These are phyloP conservation scores for Populus nigra DNA, from an alignment of 345 rosid genomes.

Conservation along the genomic window DNA sequence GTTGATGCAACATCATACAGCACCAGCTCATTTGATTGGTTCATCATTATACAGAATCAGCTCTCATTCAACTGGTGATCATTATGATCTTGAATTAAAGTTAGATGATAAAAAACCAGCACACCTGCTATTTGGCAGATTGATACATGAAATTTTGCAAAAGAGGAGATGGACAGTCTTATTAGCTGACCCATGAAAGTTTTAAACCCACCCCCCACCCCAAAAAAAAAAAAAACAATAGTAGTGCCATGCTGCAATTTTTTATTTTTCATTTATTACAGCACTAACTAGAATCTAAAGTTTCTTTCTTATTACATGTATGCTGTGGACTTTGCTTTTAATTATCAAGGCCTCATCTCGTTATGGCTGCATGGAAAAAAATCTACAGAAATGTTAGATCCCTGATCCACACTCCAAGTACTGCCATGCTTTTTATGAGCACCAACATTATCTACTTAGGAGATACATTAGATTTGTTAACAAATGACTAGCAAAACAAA, in stretches of 20 bases:
- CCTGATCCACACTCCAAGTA: not conserved
- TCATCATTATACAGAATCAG: not conserved
- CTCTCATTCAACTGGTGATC: too few relatives aligned
- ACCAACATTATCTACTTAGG: not conserved
- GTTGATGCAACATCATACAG: not conserved
- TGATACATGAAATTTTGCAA: not conserved
- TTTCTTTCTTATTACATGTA: not conserved
- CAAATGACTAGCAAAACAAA: conserved; percentile 8
- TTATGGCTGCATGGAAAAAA: not conserved
- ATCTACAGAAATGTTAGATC: not conserved
- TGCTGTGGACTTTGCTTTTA: not conserved
- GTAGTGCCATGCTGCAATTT: not conserved
- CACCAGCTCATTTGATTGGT: not conserved
- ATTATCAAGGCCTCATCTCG: not conserved
- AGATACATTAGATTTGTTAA: not conserved
- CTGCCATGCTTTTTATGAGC: not conserved
- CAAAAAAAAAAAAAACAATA: too few relatives aligned
- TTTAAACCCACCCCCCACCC: not conserved
- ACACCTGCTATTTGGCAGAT: not conserved
- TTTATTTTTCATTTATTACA: not conserved
- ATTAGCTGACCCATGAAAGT: not conserved
- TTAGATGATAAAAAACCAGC: not conserved
- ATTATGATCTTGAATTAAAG: not conserved
- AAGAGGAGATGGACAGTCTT: conserved; percentile 5
- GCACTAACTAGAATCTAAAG: not conserved